Base-by-base conservation (phyloP, 345 rosid genomes). In the Brassica juncea region DNA sequence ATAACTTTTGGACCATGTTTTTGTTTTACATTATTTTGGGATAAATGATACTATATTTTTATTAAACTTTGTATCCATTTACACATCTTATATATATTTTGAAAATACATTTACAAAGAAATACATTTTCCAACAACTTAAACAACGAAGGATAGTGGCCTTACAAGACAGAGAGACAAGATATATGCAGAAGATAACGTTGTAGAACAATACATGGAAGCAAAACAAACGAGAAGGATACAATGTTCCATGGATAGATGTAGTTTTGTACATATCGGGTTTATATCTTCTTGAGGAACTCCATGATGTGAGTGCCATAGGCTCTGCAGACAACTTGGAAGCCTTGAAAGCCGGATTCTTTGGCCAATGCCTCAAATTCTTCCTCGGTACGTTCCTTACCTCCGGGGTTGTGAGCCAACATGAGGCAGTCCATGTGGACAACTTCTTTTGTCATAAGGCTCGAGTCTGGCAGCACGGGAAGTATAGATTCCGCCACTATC, bases 351-450 rank as follows among this genome's bases (percentile, higher is more conserved):
- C 81, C 81, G 1, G 67, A 54, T 0, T 0, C 19, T 39, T 57
- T 77, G 0, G 96, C 97, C 60, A 94, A 70, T 4, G 87, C 87
- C 84, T 86, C 88, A 31, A 92, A 94, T 52, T 94, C 97, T 71
- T 83, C 77, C 64, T 77, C 70, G 0, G 96, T 94, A 69, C 97
- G 85, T 72, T 90, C 98, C 84, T 89, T 92, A 6, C 96, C 98
- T 3, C 98, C 98, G 0, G 96, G 94, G 78, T 86, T 90, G 66
- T 86, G 94, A 61, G 96, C 94, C 87, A 94, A 66, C 98, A 94
- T 92, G 74, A 92, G 81, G 19, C 84, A 76, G 75, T 94, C 98
- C 14, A 49, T 16, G 85, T 88, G 93, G 35, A 37, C 54, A 15
- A 64, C 71, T 66, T 71, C 34, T 47, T 73, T 62, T 4, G 91